Evolutionary conservation across 2,329 filamentous ascomycete genomes (phyloP), one percentile per base, ranked within the genome.

Genomic region (Teratosphaeria destructans): DNA sequence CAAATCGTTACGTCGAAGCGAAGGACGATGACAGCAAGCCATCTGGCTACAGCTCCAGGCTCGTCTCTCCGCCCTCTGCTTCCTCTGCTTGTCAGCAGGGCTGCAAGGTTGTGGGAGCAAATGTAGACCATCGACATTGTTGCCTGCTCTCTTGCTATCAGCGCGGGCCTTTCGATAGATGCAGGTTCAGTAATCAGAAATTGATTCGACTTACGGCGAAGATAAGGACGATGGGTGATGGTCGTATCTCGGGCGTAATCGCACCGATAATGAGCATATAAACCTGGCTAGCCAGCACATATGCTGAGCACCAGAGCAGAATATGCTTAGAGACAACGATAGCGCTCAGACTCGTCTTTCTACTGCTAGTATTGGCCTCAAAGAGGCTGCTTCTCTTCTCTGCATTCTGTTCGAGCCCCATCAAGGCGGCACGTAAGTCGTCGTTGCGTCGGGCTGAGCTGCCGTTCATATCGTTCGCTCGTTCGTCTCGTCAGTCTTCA

Each of bases 291-390:
- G 66, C 63, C 12, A 65, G 43, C 14, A 70, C 64, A 52, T 69
- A 69, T 8, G 63, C 16, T 11, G 67, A 64, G 34, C 55, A 63
- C 63, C 62, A 70, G 2, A 68, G 57, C 32, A 70, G 57, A 3
- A 66, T 11, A 47, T 70, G 67, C 39, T 70, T 67, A 34, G 59
- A 61, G 16, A 60, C 27, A 1, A 70, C 62, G 52, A 69, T 64
- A 10, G 57, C 60, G 19, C 57, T 56, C 23, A 64, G 61, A 16
- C 64, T 63, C 4, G 39, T 54, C 47, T 49, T 57, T 12, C 10
- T 10, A 29, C 27, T 58, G 16, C 19, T 56, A 14, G 3, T 16
- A 26, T 14, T n/a, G 29, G 47, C 43, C 19, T 43, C 56, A 35
- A n/a, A 4, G 19, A 16, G 26, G 59, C 47, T 32, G 26, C 34